Conservation (phyloP, 805 yeast species). For the Zygosaccharomyces kombuchaensis region DNA sequence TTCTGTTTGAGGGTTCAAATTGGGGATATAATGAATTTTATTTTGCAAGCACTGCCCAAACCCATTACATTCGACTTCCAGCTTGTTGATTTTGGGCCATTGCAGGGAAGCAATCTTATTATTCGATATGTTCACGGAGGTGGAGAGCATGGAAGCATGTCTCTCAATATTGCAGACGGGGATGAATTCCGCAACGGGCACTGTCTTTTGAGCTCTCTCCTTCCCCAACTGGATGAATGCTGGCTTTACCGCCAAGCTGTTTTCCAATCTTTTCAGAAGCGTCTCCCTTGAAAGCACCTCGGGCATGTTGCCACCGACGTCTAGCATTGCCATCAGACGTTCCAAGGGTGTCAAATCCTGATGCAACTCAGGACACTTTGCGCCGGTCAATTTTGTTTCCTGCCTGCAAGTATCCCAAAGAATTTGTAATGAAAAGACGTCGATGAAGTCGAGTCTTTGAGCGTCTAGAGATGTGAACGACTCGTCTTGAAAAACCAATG, state of each 20-base stretch:
- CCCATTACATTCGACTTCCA: conserved; percentile 22
- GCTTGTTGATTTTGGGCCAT: conserved; percentile 22
- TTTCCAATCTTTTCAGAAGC: conserved; percentile 14
- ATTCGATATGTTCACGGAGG: conserved; percentile 21
- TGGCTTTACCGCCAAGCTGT: conserved; percentile 19
- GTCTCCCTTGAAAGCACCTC: conserved; percentile 3
- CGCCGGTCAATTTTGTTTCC: not conserved
- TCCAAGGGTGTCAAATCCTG: conserved; percentile 2
- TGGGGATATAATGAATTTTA: conserved; percentile 52
- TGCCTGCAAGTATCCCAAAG: conserved; percentile 31
- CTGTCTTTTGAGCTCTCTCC: conserved; percentile 25
- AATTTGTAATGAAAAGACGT: conserved; percentile 19
- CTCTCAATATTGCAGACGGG: conserved; percentile 23
- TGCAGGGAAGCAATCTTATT: conserved; percentile 31
- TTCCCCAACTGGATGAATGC: conserved; percentile 24
- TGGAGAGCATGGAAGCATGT: conserved; percentile 23
- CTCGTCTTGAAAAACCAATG: conserved; percentile 15
- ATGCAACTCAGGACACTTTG: not conserved
- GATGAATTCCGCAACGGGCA: conserved; percentile 18
- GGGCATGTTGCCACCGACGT: not conserved
- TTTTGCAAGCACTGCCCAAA: conserved; percentile 30
- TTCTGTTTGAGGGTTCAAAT: conserved; percentile 62
- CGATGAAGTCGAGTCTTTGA: conserved; percentile 18
- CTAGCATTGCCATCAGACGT: conserved; percentile 5
- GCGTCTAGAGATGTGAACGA: not conserved